Evolutionary conservation across 208 protist genomes (phyloP), one percentile per base, ranked within the genome.

Genomic region (Trypanosoma avium): DNA sequence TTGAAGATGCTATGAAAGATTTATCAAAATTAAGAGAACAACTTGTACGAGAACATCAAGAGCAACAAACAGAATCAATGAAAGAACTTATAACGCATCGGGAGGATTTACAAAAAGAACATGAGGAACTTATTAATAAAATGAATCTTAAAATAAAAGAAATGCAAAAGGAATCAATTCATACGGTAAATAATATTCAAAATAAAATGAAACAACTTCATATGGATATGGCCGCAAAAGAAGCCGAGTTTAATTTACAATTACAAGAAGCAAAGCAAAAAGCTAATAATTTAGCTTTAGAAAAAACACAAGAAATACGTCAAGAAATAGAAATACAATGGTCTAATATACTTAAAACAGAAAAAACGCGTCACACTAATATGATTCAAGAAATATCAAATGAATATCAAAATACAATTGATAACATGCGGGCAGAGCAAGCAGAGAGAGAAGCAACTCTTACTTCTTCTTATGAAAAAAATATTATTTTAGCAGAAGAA

Each of bases 1-100:
- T 91, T 30, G 71, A 79, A 53, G 40, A 70, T 2, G 84, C 81
- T 13, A 81, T 91, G 75, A 56, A 55, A 5, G 80, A 91, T 47
- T 65, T 89, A n/a, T 77, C 75, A 17, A 42, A 40, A 24, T 61
- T 88, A 36, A 78, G 82, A 12, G 68, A 75, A 53, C 43, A 63
- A 21, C 70, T 88, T n/a, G 19, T 85, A 19, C 60, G 46, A 3
- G 71, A 81, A 21, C 70, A 79, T 38, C 64, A 66, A 13, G 58
- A 65, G 21, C 69, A 77, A 47, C 73, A 89, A 62, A 67, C 70
- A 19, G 49, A 73, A 22, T 53, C 73, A 5, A 69, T 72, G 33
- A 65, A 70, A 13, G 67, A 74, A 17, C 74, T 80, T 43, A 38
- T 84, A 1, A 35, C 52, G 6, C 36, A 62, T n/a, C 78, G 78